phyloP scores from a whole-genome alignment of 2,329 filamentous ascomycete species.

The Coniosporium tulheliwenetii region DNA sequence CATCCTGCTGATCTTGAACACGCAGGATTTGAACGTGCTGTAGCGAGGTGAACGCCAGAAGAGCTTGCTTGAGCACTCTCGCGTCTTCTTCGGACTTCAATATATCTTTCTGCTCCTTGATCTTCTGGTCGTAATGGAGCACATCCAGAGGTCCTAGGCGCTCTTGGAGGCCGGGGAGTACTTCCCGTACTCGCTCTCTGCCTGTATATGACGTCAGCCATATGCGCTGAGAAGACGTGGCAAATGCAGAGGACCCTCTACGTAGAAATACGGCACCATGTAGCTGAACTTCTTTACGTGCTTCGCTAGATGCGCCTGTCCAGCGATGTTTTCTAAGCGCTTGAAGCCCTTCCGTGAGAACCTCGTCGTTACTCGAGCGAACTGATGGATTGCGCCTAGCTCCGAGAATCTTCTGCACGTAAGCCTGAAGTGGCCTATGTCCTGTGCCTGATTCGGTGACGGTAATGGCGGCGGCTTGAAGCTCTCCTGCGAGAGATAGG shows the following conservation, averaged over 20 bases:
- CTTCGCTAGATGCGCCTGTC: conserved; percentile 31
- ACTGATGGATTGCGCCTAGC: conserved; percentile 34
- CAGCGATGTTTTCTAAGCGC: conserved; percentile 32
- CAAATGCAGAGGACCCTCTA: conserved; percentile 24
- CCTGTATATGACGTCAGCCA: conserved; percentile 14
- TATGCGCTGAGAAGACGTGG: background rate
- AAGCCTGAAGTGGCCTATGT: conserved; percentile 30
- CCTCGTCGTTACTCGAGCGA: conserved; percentile 33
- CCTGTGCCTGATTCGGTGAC: conserved; percentile 24
- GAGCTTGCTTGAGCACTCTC: conserved; percentile 35
- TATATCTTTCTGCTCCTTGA: conserved; percentile 34
- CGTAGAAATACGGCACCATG: conserved; percentile 43
- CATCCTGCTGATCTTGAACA: conserved; percentile 43
- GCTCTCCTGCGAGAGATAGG: conserved; percentile 36
- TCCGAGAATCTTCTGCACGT: conserved; percentile 34
- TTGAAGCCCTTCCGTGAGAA: conserved; percentile 34
- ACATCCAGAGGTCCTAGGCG: conserved; percentile 21
- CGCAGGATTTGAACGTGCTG: conserved; percentile 50
- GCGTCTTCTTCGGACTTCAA: conserved; percentile 35
- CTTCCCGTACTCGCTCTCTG: conserved; percentile 22
- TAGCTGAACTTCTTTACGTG: conserved; percentile 46
- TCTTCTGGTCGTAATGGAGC: conserved; percentile 27
- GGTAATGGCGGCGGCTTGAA: conserved; percentile 28
- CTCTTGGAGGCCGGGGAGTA: conserved; percentile 19
- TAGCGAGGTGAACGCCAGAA: conserved; percentile 42